Conservation (phyloP, 2,329 filamentous ascomycete species). For the Hypoxylon sp. region DNA sequence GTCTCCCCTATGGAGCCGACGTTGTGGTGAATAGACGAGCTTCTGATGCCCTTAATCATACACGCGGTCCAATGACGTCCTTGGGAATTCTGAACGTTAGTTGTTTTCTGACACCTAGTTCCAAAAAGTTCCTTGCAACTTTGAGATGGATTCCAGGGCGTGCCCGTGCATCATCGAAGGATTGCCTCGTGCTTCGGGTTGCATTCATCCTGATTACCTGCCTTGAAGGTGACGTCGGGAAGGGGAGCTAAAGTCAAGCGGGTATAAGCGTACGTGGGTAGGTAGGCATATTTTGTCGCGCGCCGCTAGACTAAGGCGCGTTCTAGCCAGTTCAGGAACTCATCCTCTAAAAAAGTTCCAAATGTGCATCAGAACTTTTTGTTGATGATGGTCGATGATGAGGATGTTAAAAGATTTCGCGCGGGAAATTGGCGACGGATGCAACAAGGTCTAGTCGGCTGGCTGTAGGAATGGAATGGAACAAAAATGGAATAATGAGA, state of each 20-base stretch:
- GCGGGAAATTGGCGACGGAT: too few species aligned
- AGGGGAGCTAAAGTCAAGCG: constrained; percentile 7
- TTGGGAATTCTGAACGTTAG: too few species aligned
- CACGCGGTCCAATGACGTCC: constrained; percentile 11
- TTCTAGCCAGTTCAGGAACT: neutral
- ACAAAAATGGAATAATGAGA: constrained; percentile 4
- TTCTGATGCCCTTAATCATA: constrained; percentile 29
- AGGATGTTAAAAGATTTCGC: too few species aligned
- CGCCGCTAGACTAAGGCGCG: constrained; percentile 2
- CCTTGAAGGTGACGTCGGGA: constrained; percentile 12
- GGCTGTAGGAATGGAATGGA: constrained; percentile 1
- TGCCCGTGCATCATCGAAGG: constrained; percentile 8
- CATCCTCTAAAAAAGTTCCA: neutral
- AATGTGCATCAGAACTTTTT: neutral
- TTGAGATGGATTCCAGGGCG: neutral
- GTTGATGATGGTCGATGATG: too few species aligned
- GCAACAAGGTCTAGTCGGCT: neutral
- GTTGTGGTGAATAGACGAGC: constrained; percentile 11
- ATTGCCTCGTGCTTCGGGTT: constrained; percentile 25
- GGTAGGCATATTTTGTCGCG: too few species aligned
- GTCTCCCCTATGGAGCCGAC: neutral
- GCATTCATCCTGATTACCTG: constrained; percentile 7
- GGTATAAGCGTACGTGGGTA: too few species aligned
- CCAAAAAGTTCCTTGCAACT: neutral
- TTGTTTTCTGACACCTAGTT: too few species aligned